Percentiles rank a stretch among this genome's conserved stretches.
Conservation (phyloP, 371 early-diverging fungal genomes). For the Basidiobolus meristosporus region DNA sequence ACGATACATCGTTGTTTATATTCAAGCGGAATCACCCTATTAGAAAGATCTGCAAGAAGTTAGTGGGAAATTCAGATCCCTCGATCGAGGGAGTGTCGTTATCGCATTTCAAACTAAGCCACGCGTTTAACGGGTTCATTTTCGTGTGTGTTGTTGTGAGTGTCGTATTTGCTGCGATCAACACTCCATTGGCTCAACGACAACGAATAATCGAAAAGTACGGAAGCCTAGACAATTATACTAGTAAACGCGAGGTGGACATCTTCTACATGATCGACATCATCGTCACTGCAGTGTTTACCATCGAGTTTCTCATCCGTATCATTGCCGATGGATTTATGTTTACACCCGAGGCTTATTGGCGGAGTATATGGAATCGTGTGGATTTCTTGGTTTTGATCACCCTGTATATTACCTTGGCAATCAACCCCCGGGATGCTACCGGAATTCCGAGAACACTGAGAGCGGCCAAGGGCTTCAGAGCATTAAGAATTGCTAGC, state of each 20-base stretch:
- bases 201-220: slow-evolving; percentile 13
- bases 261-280: too few relatives aligned
- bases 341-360: slow-evolving; percentile 41
- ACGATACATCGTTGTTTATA: slow-evolving; percentile 32
- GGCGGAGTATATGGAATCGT: slow-evolving; percentile 36
- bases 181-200: slow-evolving; percentile 32
- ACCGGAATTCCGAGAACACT: slow-evolving; percentile 30
- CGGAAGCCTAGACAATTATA: slow-evolving; percentile 4
- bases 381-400: slow-evolving; percentile 40
- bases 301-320: slow-evolving; percentile 36
- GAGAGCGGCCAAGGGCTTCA: slow-evolving; percentile 36
- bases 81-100: too few relatives aligned
- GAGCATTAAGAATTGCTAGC: slow-evolving; percentile 35
- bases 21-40: slow-evolving; percentile 24
- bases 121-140: slow-evolving; percentile 19
- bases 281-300: slow-evolving; percentile 30
- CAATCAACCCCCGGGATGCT: slow-evolving; percentile 18
- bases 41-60: slow-evolving; percentile 31
- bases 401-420: slow-evolving; percentile 28
- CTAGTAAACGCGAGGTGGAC: too few relatives aligned
- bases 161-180: slow-evolving; percentile 20
- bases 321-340: slow-evolving; percentile 43
- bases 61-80: slow-evolving; percentile 24
- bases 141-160: slow-evolving; percentile 13
- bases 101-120: slow-evolving; percentile 8